Evolutionary conservation across 306 rosid species (phyloP), one percentile per base, ranked within the genome.

Genomic region (Sindora glabra): DNA sequence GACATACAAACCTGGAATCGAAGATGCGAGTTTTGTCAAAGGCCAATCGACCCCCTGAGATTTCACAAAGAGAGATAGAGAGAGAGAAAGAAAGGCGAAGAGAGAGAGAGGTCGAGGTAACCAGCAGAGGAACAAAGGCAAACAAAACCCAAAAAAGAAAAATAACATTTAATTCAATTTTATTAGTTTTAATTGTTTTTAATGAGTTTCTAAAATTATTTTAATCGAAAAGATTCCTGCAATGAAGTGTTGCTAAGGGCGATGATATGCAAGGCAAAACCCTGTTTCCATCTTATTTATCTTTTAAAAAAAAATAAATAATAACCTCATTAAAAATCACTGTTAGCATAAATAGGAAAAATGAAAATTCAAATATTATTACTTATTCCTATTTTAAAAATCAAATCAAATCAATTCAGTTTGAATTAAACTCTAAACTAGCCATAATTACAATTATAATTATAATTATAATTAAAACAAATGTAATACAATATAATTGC

Each of bases 1-100:
- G 77, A 29, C 63, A 54, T 63, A 83, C 80, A 61, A 75, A 92
- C 96, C 96, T 86, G 80, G 70, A 75, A 68, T 78, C 65, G 65
- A 81, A 71, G 64, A 69, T 62, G 71, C 62, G 67, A 70, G 86
- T 57, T 73, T 62, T 57, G 76, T 46, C 65, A 83, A 83, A 69
- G 80, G 77, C 68, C 73, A 68, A 76, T 48, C 82, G 51, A 62
- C 70, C 79, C 77, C 68, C 73, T 76, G 86, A 85, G 90, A 81
- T 78, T 83, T 68, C 77, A 69, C 77, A 69, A 78, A 74, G 79
- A 89, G 76, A 82, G 81, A 71, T 48, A 37, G 47, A 61, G 29
- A 48, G 63, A 38, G 71, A 52, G 10, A 56, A 58, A 68, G 68
- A 69, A 34, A 36, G 50, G 56, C 30, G 65, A 50, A 56, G 18